A percentile compares a stretch with the other conserved stretches of the same genome.
These are phyloP conservation scores for Dactylellina cionopaga DNA, from an alignment of 2,329 filamentous ascomycete species.

Conservation along the genomic window DNA sequence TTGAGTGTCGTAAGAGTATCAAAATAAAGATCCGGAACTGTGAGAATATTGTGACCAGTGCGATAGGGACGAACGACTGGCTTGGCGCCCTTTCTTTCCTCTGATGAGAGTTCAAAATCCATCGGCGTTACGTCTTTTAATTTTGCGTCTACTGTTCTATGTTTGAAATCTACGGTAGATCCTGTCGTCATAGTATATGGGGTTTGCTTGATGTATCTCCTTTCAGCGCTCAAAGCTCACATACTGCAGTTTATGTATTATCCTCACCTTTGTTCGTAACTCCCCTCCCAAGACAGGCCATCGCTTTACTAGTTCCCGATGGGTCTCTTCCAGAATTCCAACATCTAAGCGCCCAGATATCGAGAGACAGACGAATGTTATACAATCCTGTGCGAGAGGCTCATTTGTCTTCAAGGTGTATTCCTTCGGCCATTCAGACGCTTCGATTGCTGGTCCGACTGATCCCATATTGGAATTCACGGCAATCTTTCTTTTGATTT, in stretches of 20 bases:
- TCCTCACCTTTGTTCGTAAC: slow-evolving; percentile 17
- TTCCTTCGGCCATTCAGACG: slow-evolving; percentile 17
- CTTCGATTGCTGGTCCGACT: background rate
- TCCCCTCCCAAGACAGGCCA: slow-evolving; percentile 36
- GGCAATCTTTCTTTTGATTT: background rate
- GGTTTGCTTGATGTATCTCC: background rate
- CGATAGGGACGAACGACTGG: slow-evolving; percentile 29
- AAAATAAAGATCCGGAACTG: slow-evolving; percentile 11
- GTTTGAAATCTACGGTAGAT: slow-evolving; percentile 20
- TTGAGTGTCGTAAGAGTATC: slow-evolving; percentile 14
- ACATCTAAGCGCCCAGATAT: slow-evolving; percentile 28
- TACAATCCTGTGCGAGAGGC: slow-evolving; percentile 32
- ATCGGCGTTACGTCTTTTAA: slow-evolving; percentile 11
- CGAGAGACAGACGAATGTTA: slow-evolving; percentile 22
- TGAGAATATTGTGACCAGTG: background rate
- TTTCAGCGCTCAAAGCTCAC: background rate
- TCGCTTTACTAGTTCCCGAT: slow-evolving; percentile 13
- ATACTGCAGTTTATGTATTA: background rate
- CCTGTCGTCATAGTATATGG: slow-evolving; percentile 35
- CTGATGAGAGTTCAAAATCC: slow-evolving; percentile 11
- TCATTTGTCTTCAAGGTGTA: slow-evolving; percentile 41
- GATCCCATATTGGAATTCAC: background rate
- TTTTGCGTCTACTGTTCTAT: slow-evolving; percentile 3
- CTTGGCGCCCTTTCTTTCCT: slow-evolving; percentile 8
- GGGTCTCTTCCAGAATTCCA: slow-evolving; percentile 17